phyloP scores from a whole-genome alignment of 345 rosid genomes.

The Salix exigua region DNA sequence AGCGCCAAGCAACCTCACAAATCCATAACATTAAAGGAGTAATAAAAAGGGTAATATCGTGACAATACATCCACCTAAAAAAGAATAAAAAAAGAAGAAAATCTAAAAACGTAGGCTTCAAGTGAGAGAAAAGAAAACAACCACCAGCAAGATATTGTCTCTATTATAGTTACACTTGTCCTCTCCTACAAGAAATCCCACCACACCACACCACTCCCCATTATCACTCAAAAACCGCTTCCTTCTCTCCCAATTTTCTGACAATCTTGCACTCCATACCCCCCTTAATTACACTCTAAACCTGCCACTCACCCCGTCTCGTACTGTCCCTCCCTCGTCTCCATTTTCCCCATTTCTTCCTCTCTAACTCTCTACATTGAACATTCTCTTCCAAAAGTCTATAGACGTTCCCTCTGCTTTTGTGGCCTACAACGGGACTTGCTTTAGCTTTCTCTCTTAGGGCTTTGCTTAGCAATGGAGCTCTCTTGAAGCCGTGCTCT shows the following conservation, averaged over 20 bases:
- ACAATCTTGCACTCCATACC: background rate
- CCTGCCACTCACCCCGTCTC: constrained; percentile 2
- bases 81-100: background rate
- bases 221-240: background rate
- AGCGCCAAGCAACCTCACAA: background rate
- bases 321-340: background rate
- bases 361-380: background rate
- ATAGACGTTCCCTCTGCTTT: background rate
- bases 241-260: background rate
- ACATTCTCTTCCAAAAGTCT: background rate
- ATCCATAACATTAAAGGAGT: background rate
- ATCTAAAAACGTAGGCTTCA: constrained; percentile 32
- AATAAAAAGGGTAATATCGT: constrained; percentile 25
- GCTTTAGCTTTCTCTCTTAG: background rate
- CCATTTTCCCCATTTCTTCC: background rate
- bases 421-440: background rate
- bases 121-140: constrained; percentile 24
- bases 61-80: constrained; percentile 20
- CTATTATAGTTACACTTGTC: background rate
- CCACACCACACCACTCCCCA: background rate
- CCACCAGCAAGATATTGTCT: background rate
- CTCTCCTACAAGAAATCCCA: constrained; percentile 7
- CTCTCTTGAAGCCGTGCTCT: background rate
- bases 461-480: background rate
- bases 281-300: constrained; percentile 7